Evolutionary conservation across 2,329 filamentous ascomycete species (phyloP), one percentile per base, ranked within the genome.

Genomic region (Zasmidium angulare): DNA sequence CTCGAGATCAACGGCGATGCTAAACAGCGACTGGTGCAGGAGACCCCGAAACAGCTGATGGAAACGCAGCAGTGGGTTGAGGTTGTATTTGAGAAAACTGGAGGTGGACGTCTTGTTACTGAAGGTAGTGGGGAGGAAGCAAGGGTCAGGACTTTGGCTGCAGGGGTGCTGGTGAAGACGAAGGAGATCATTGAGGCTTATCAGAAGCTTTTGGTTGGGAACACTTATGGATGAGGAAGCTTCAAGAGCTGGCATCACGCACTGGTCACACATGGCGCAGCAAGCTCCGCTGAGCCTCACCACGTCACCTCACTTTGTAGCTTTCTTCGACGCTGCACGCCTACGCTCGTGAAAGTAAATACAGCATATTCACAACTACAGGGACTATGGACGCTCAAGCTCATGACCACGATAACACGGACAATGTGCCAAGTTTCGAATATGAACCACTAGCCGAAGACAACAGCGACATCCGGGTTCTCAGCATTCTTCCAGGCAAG

Each of bases 21-120:
- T 61, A 85, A 89, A 77, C 80, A 86, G 66, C 81, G 86, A 1
- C 81, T 99, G 2, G 93, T 91, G 51, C 85, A 87, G 60, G 85
- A 88, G 58, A 85, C 91, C 67, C 87, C 89, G 0, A 85, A 86
- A 57, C 87, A 93, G 73, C 78, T 98, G 21, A 82, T 96, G 53
- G 93, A 98, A 81, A 89, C 91, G 60, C 85, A 90, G 68, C 89
- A 91, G 69, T 99, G 95, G 95, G 89, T 90, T 1, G 83, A 86
- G 47, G 81, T 81, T 56, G 83, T 97, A 1, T 96, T 97, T 74
- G 85, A 89, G 55, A 68, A 70, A 36, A 64, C 66, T 11, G 69
- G 71, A 23, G 67, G 67, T 23, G 66, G 69, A 1, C 65, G 53
- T 62, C 64, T 58, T 60, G 79, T 79, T 51, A 74, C 56, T 78